These are phyloP conservation scores for Bipolaris sorokiniana DNA, from an alignment of 2,329 filamentous ascomycete species.

Conservation along the genomic window DNA sequence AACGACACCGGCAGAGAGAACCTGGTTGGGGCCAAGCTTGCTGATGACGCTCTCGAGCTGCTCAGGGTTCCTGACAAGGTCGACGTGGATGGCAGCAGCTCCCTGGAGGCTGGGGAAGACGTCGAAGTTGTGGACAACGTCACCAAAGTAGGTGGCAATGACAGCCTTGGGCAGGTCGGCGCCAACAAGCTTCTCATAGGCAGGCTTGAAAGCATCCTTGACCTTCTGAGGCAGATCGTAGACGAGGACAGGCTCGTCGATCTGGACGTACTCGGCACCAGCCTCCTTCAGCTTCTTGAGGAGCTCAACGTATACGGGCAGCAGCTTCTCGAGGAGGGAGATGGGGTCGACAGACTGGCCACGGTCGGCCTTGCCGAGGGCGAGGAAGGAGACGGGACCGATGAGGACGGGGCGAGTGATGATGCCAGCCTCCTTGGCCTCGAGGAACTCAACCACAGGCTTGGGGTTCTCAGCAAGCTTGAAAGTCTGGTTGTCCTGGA, in stretches of 20 bases:
- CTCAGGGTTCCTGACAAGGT: slow-evolving; percentile 97
- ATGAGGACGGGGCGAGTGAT: slow-evolving; percentile 90
- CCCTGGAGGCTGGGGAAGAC: slow-evolving; percentile 74
- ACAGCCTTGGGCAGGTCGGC: slow-evolving; percentile 84
- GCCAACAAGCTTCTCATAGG: slow-evolving; percentile 88
- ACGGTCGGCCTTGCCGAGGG: slow-evolving; percentile 98
- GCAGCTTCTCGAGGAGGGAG: slow-evolving; percentile 87
- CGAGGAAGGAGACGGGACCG: slow-evolving; percentile 96
- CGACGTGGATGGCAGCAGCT: slow-evolving; percentile 86
- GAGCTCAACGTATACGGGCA: slow-evolving; percentile 94
- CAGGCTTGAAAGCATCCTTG: slow-evolving; percentile 97
- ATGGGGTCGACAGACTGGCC: slow-evolving; percentile 92
- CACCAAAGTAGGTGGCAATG: slow-evolving; percentile 97
- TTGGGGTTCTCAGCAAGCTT: slow-evolving; percentile 86
- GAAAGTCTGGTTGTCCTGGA: slow-evolving; percentile 97
- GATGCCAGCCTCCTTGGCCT: slow-evolving; percentile 98
- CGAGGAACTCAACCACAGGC: slow-evolving; percentile 90
- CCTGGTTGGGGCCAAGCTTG: slow-evolving; percentile 84
- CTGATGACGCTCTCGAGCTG: slow-evolving; percentile 86
- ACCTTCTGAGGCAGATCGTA: slow-evolving; percentile 88
- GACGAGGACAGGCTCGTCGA: slow-evolving; percentile 96
- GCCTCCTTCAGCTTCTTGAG: slow-evolving; percentile 92
- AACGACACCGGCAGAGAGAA: slow-evolving; percentile 94
- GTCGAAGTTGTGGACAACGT: slow-evolving; percentile 98
- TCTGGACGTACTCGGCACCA: slow-evolving; percentile 95